These are phyloP conservation scores for Holtermanniella nyarrowii DNA, from an alignment of 768 basidiomycete genomes.

Conservation along the genomic window DNA sequence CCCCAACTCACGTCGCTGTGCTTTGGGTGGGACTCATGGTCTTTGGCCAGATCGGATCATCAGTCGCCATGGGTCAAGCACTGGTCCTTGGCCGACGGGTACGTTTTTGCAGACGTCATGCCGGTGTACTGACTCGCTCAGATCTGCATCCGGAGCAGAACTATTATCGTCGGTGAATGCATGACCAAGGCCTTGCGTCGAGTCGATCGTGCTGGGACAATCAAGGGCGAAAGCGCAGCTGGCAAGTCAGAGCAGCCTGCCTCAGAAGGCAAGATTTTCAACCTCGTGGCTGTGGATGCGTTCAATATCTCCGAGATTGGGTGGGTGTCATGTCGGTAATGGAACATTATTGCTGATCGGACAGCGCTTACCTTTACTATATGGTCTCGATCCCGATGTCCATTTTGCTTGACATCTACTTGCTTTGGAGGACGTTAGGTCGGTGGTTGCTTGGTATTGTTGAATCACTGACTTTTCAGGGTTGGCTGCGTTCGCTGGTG, in stretches of 20 bases:
- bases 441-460: slow-evolving; percentile 9
- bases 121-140: not conserved
- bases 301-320: slow-evolving; percentile 34
- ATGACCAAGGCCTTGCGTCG: slow-evolving; percentile 43
- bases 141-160: slow-evolving; percentile 38
- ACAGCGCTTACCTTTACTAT: slow-evolving; percentile 32
- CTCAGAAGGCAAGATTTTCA: slow-evolving; percentile 37
- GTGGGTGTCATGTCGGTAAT: not conserved
- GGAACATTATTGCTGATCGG: too few species aligned
- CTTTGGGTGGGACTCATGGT: slow-evolving; percentile 42
- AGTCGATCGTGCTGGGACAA: slow-evolving; percentile 39
- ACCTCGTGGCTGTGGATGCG: slow-evolving; percentile 39
- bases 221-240: slow-evolving; percentile 16
- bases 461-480: slow-evolving; percentile 1
- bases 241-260: slow-evolving; percentile 18
- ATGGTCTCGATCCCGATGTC: slow-evolving; percentile 28
- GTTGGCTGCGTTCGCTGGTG: slow-evolving; percentile 29
- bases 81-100: slow-evolving; percentile 40
- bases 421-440: slow-evolving; percentile 71
- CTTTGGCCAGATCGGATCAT: slow-evolving; percentile 30
- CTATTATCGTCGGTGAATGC: slow-evolving; percentile 42
- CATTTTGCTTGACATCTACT: slow-evolving; percentile 60
- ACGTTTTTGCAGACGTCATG: not conserved
- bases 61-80: slow-evolving; percentile 30
- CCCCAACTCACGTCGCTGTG: slow-evolving; percentile 40